phyloP scores from a whole-genome alignment of 331 rosid genomes.

The Telfairia occidentalis region DNA sequence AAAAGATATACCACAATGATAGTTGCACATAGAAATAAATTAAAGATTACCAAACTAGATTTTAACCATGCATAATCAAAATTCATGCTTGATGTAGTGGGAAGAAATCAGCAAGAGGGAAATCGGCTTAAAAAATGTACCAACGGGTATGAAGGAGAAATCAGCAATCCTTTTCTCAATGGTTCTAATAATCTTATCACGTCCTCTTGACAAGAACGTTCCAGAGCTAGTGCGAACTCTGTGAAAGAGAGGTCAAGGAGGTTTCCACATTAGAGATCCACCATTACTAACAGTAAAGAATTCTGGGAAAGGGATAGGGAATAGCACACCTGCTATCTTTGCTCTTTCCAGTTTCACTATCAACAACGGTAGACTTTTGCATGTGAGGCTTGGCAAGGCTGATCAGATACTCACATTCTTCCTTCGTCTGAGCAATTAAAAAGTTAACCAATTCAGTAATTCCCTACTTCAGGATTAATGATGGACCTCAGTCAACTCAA shows the following conservation, averaged over 20 bases:
- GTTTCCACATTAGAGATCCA: slow-evolving; percentile 12
- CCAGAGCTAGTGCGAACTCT: slow-evolving; percentile 98
- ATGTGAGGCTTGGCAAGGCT: slow-evolving; percentile 67
- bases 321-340: slow-evolving; percentile 79
- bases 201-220: slow-evolving; percentile 86
- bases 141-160: slow-evolving; percentile 74
- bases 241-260: background rate
- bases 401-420: slow-evolving; percentile 77
- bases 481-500: background rate
- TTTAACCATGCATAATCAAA: background rate
- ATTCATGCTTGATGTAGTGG: background rate
- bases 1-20: background rate
- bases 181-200: slow-evolving; percentile 61
- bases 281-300: slow-evolving; percentile 7
- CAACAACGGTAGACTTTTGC: slow-evolving; percentile 86
- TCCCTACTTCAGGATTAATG: background rate
- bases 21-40: background rate
- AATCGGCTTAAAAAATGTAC: slow-evolving; percentile 30
- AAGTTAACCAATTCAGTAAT: slow-evolving; percentile 9
- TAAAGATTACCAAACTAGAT: background rate
- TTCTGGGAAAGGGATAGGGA: background rate
- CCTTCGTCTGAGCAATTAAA: slow-evolving; percentile 46
- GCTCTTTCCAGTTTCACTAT: slow-evolving; percentile 87
- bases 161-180: slow-evolving; percentile 81
- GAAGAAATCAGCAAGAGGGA: slow-evolving; percentile 11